Evolutionary conservation across 768 basidiomycete species (phyloP).

Genomic region (Lentinula sp.): DNA sequence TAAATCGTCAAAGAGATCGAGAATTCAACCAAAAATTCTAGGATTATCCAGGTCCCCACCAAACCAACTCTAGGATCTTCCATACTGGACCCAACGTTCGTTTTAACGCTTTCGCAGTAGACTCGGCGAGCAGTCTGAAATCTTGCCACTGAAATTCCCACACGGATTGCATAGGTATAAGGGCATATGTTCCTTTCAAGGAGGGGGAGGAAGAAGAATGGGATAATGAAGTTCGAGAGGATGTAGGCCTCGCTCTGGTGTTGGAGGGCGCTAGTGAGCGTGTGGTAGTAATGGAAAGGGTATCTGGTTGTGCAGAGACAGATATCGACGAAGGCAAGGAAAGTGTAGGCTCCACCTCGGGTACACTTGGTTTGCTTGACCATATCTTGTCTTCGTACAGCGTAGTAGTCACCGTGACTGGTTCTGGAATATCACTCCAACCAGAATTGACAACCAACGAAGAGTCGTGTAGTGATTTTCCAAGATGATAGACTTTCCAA

Average conservation of each 20-base stretch:
- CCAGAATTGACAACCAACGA: not conserved
- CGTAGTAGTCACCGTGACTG: conserved; percentile 8
- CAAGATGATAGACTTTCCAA: not conserved
- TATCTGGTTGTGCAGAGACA: not conserved
- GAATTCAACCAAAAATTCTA: not conserved
- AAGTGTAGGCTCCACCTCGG: not conserved
- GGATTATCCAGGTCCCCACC: not conserved
- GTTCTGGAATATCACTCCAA: conserved; percentile 3
- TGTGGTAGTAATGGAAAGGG: not conserved
- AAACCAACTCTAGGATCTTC: not conserved
- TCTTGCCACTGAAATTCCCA: conserved; percentile 1
- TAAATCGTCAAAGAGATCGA: not conserved
- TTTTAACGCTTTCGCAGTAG: not conserved
- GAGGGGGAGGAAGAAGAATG: not conserved
- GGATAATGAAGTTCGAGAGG: not conserved
- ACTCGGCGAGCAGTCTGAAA: not conserved
- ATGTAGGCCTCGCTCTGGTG: not conserved
- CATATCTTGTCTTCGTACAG: conserved; percentile 3
- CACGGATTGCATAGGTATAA: not conserved
- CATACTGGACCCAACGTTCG: not conserved
- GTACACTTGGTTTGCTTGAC: not conserved
- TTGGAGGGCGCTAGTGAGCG: not conserved
- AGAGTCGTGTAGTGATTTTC: not conserved
- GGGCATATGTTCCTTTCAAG: not conserved
- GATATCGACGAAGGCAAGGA: not conserved